Conservation (phyloP, 768 basidiomycete genomes). For the Amylocystis lapponica region DNA sequence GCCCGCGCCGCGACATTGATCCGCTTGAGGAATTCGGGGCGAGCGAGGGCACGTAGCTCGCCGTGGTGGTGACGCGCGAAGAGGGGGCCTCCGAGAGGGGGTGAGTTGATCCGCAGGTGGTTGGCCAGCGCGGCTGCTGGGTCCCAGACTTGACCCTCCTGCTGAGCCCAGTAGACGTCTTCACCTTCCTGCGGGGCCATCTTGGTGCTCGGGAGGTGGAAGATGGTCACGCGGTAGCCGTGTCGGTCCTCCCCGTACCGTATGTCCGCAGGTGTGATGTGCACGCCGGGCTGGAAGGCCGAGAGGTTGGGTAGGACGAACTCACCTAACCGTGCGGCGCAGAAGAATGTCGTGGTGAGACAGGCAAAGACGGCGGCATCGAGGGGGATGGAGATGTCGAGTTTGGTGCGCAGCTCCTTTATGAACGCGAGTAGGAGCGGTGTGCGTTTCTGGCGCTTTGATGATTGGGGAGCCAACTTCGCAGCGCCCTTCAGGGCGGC, state of each 20-base stretch:
- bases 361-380: too few species aligned
- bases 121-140: too few species aligned
- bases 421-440: constrained; percentile 23
- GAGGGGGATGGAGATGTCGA: not conserved
- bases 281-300: constrained; percentile 22
- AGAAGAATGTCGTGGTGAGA: too few species aligned
- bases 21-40: too few species aligned
- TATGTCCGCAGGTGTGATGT: constrained; percentile 24
- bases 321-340: too few species aligned
- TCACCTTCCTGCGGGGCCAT: constrained; percentile 17
- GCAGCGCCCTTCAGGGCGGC: too few species aligned
- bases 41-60: too few species aligned
- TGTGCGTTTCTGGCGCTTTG: constrained; percentile 19
- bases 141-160: too few species aligned
- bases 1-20: constrained; percentile 2
- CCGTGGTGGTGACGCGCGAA: constrained; percentile 14
- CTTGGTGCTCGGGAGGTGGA: constrained; percentile 28
- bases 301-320: constrained; percentile 18
- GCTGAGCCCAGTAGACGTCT: too few species aligned
- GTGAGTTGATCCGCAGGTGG: constrained; percentile 27
- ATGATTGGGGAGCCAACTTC: too few species aligned
- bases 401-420: too few species aligned
- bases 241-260: constrained; percentile 10
- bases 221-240: too few species aligned
- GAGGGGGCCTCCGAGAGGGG: constrained; percentile 22